A percentile compares a stretch with the other conserved stretches of the same genome.
phyloP scores from a whole-genome alignment of 202 grass and related monocot species.

The Panicum virgatum region DNA sequence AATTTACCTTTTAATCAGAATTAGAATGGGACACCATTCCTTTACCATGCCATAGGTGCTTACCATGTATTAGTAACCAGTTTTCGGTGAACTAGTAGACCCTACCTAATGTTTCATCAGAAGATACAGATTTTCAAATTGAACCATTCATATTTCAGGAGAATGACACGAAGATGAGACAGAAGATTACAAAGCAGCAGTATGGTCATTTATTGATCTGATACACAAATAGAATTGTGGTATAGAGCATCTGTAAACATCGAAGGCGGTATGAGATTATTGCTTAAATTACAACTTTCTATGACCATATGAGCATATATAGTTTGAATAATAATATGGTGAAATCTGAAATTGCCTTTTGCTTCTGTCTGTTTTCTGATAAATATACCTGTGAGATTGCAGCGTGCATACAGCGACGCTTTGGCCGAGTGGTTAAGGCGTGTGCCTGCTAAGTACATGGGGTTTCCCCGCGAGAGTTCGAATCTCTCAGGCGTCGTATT shows the following conservation, averaged over 20 bases:
- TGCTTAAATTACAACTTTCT: background rate
- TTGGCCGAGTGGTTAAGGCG: slow-evolving; percentile 95
- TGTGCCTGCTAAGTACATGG: slow-evolving; percentile 98
- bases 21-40: background rate
- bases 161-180: too few species aligned
- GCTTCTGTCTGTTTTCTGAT: too few species aligned
- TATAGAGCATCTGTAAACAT: background rate
- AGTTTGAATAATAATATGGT: background rate
- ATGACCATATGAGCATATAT: background rate
- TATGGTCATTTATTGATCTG: background rate
- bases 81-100: background rate
- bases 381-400: too few species aligned
- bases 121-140: background rate
- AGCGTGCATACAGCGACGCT: slow-evolving; percentile 22
- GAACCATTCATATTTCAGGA: background rate
- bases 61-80: background rate
- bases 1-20: background rate
- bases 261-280: background rate
- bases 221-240: background rate
- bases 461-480: slow-evolving; percentile 88
- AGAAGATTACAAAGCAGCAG: background rate
- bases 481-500: slow-evolving; percentile 77
- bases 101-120: background rate
- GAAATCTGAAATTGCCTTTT: too few species aligned
- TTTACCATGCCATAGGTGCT: background rate